Evolutionary conservation across 1,284 basidiomycete genomes (phyloP).

Genomic region (Ustilago loliicola): DNA sequence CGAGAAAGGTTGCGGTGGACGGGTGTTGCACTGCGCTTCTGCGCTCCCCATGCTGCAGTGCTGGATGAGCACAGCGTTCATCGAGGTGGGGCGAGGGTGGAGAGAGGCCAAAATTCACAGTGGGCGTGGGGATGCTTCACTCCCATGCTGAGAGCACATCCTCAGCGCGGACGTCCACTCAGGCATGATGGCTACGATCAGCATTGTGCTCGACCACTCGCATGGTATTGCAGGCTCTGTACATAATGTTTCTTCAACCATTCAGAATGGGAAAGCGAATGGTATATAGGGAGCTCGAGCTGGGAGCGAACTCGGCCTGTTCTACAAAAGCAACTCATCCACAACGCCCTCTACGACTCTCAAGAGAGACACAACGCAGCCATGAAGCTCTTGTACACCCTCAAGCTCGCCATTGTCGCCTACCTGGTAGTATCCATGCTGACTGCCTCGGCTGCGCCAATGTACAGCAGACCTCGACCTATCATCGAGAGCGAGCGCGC

Average conservation of each 20-base stretch:
- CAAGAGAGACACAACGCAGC: not conserved
- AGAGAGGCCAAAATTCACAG: not conserved
- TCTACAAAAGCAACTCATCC: not conserved
- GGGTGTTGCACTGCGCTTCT: constrained; percentile 3
- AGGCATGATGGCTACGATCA: not conserved
- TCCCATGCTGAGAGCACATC: not conserved
- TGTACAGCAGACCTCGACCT: not conserved
- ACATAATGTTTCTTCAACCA: too few relatives aligned
- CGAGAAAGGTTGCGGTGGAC: not conserved
- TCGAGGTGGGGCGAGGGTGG: not conserved
- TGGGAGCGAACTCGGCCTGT: not conserved
- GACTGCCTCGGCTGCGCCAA: not conserved
- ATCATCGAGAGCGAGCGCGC: not conserved
- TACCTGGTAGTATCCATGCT: not conserved
- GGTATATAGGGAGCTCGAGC: not conserved
- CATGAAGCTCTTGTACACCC: not conserved
- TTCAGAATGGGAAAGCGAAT: not conserved
- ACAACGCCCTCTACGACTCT: not conserved
- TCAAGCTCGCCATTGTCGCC: not conserved
- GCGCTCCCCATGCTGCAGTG: not conserved
- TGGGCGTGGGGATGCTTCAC: not conserved
- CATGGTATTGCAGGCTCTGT: too few relatives aligned
- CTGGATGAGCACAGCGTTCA: too few relatives aligned
- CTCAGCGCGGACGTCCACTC: not conserved
- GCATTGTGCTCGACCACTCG: too few relatives aligned